Base-by-base conservation (phyloP, 768 basidiomycete genomes). In the Russula abietina region DNA sequence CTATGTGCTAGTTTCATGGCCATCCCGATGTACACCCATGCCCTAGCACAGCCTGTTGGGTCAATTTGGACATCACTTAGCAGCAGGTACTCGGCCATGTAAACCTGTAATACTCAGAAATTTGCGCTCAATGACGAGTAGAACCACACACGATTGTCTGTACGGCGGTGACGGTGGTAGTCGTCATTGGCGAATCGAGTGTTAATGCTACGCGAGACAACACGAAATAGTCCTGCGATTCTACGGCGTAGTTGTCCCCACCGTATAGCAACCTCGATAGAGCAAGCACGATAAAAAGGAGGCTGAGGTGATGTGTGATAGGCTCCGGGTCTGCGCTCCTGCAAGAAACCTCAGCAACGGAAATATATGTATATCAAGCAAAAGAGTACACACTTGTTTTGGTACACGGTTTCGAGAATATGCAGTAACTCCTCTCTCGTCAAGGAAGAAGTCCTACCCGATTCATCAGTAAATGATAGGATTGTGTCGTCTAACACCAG, bases 271-370 rank as follows among this genome's bases (percentile, higher is more conserved):
- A 75, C 0, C 79, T 73, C 0, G 81, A 88, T 28, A 91, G 77
- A 6, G 87, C 82, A 65, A 91, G 84, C 14, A 89, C 71, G 48
- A 80, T 79, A 69, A 85, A 88, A 22, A 91, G 76, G 30, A 90
- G 76, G 0, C 87, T 77, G 17, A 89, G 74, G 1, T 79, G 73
- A 61, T 88, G 84, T n/a, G 79, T 73, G n/a, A 71, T 72, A 9
- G 75, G 70, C 8, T 69, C 69, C 43, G 67, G 68, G 50, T 77
- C 77, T 14, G 76, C 77, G 4, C 75, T 76, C 16, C 80, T 80
- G 60, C 32, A n/a, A 39, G 6, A 55, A 55, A 3, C 6, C 1
- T 50, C 49, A 54, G 58, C 17, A 19, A 33, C 19, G 28, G 49
- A 38, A 46, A 36, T 7, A 50, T 50, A 62, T 49, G 39, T 7